phyloP scores from a whole-genome alignment of 2,329 filamentous ascomycete species.

The Penicillium sp. region DNA sequence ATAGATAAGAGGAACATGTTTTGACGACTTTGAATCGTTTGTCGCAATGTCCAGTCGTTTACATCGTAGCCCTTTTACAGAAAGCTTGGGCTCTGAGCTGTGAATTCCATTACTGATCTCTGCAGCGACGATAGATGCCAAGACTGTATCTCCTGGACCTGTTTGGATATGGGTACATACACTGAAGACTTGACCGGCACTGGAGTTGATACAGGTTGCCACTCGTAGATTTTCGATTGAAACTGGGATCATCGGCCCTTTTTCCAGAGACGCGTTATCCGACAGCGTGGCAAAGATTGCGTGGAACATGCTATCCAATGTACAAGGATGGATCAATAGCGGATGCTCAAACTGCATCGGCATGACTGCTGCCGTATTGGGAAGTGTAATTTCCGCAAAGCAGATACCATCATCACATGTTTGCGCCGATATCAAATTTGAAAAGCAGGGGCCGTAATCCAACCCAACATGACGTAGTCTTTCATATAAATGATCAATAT shows the following conservation, averaged over 20 bases:
- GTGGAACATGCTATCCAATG: slow-evolving; percentile 34
- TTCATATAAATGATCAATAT: slow-evolving; percentile 26
- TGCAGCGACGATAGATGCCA: slow-evolving; percentile 14
- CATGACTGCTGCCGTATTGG: slow-evolving; percentile 28
- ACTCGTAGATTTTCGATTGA: slow-evolving; percentile 22
- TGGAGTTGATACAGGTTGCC: slow-evolving; percentile 2
- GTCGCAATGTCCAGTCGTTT: slow-evolving; percentile 4
- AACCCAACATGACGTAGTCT: slow-evolving; percentile 23
- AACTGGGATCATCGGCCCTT: slow-evolving; percentile 21
- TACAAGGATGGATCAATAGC: slow-evolving; percentile 31
- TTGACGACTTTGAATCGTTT: background rate
- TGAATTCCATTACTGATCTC: background rate
- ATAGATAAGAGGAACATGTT: slow-evolving; percentile 11
- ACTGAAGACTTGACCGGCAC: slow-evolving; percentile 9
- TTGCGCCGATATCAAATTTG: slow-evolving; percentile 19
- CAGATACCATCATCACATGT: slow-evolving; percentile 6
- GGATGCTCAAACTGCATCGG: slow-evolving; percentile 27
- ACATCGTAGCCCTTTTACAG: slow-evolving; percentile 16
- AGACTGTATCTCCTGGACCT: background rate
- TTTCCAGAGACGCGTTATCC: slow-evolving; percentile 3
- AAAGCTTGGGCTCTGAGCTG: slow-evolving; percentile 7
- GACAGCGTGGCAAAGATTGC: slow-evolving; percentile 22
- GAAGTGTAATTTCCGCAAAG: slow-evolving; percentile 23
- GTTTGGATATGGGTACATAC: slow-evolving; percentile 10
- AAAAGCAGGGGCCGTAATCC: slow-evolving; percentile 31